Base-by-base conservation (phyloP, 2,329 filamentous ascomycete species). In the Claviceps digitariae region DNA sequence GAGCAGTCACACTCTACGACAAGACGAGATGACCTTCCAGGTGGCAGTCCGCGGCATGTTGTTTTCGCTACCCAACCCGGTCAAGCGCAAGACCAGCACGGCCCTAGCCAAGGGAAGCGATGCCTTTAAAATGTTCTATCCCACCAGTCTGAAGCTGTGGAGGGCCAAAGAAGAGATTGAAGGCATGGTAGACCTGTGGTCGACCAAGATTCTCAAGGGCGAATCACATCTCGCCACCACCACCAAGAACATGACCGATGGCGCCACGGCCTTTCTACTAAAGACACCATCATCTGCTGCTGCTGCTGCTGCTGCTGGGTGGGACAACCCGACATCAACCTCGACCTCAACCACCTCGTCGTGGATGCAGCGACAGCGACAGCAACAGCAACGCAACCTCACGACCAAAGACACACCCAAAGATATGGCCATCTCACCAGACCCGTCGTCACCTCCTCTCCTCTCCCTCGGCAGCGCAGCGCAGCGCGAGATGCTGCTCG, bases 11-110 rank as follows among this genome's bases (percentile, higher is more conserved):
- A 76, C 84, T 15, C 71, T 97, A 10, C 83, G 90, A 7, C 91
- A 97, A 67, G 90, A 96, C 57, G 93, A 98, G 64, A 90, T 98
- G 64, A 84, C 86, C 25, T 97, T 96, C 58, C 88, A 98, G 59
- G 83, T 91, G 20, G 90, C 90, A 4, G 87, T 95, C 0, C 82
- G 90, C 13, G 93, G 93, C 0, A 70, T 97, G 50, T 69, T 96
- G 0, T 95, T 95, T 65, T 84, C 83, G 10, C 76, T 98, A 2
- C 93, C 93, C 1, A 80, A 80, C 60, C 91, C 91, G 0, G 93
- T 98, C 10, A 91, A 87, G 65, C 78, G 83, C n/a, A 76, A 75
- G 74, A 66, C 72, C 60, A 63, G 66, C 62, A 60, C 71, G 15
- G 8, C 41, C 63, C 61, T 63, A 61, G 71, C 62, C 66, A 74